Evolutionary conservation across 2,329 filamentous ascomycete genomes (phyloP).

Genomic region (Fusarium sp.): DNA sequence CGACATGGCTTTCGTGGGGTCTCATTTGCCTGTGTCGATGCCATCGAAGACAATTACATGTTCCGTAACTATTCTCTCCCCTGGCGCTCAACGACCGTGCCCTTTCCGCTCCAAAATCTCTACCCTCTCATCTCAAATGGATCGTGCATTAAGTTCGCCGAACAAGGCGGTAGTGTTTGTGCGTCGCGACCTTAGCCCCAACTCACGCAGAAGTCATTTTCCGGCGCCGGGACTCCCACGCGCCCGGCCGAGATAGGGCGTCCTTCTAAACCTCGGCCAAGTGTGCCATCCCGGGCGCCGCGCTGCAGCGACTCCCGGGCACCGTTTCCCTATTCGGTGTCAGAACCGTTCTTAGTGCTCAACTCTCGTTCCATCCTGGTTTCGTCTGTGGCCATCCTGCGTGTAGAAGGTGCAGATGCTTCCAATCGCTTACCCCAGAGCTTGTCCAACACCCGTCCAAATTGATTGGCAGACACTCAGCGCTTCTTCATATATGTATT

Average conservation of each 20-base stretch:
- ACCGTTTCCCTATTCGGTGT: constrained; percentile 41
- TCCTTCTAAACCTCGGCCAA: constrained; percentile 33
- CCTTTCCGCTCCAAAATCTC: constrained; percentile 17
- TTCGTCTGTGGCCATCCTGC: constrained; percentile 36
- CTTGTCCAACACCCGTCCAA: constrained; percentile 31
- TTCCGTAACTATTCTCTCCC: background rate
- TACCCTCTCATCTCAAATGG: constrained; percentile 8
- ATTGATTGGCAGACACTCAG: background rate
- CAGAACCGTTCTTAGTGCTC: constrained; percentile 40
- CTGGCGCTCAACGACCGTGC: constrained; percentile 16
- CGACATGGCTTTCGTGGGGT: constrained; percentile 27
- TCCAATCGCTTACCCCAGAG: constrained; percentile 33
- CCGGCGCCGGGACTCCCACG: constrained; percentile 34
- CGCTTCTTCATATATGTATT: background rate
- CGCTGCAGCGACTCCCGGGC: constrained; percentile 40
- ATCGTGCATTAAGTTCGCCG: constrained; percentile 29
- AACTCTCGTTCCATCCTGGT: constrained; percentile 37
- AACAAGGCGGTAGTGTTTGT: constrained; percentile 32
- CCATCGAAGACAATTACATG: constrained; percentile 33
- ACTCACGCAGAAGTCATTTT: constrained; percentile 7
- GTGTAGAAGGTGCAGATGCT: constrained; percentile 34
- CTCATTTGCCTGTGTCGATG: constrained; percentile 35
- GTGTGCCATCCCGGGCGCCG: constrained; percentile 40
- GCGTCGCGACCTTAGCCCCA: constrained; percentile 21
- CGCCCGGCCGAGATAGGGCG: constrained; percentile 40